phyloP scores from a whole-genome alignment of 352 stramenopile species.

The Globisporangium ultimum region DNA sequence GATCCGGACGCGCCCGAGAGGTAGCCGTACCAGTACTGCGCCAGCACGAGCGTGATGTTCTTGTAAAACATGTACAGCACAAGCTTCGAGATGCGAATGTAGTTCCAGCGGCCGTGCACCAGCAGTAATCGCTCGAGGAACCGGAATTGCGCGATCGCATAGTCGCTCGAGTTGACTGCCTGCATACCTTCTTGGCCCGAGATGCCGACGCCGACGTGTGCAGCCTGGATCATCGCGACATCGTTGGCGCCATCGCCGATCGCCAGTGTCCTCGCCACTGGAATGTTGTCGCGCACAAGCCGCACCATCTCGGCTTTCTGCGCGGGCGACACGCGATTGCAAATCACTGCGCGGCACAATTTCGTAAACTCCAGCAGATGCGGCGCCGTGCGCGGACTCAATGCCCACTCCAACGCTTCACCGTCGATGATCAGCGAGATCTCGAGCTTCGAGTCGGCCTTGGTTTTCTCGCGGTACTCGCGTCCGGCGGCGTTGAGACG shows the following conservation, averaged over 20 bases:
- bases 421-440: conserved; percentile 73
- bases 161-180: conserved; percentile 93
- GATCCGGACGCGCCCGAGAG: conserved; percentile 91
- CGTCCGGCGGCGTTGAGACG: conserved; percentile 36
- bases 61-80: conserved; percentile 95
- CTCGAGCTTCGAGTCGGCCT: conserved; percentile 39
- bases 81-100: conserved; percentile 89
- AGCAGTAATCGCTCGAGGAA: conserved; percentile 89
- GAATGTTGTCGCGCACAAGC: conserved; percentile 61
- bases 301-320: conserved; percentile 85
- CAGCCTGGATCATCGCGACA: conserved; percentile 93
- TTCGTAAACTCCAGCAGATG: conserved; percentile 68
- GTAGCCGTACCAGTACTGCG: conserved; percentile 91
- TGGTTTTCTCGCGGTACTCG: conserved; percentile 44
- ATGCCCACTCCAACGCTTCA: conserved; percentile 62
- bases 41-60: conserved; percentile 90
- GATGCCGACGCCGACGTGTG: conserved; percentile 92
- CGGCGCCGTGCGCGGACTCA: conserved; percentile 37
- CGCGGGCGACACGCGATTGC: conserved; percentile 80
- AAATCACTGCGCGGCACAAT: conserved; percentile 76
- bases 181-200: conserved; percentile 94
- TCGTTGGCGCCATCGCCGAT: conserved; percentile 95
- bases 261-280: conserved; percentile 61
- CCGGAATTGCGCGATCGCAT: conserved; percentile 92
- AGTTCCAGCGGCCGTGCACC: conserved; percentile 91